Conservation (phyloP, 306 rosid genomes). For the Cucumis cinereus region DNA sequence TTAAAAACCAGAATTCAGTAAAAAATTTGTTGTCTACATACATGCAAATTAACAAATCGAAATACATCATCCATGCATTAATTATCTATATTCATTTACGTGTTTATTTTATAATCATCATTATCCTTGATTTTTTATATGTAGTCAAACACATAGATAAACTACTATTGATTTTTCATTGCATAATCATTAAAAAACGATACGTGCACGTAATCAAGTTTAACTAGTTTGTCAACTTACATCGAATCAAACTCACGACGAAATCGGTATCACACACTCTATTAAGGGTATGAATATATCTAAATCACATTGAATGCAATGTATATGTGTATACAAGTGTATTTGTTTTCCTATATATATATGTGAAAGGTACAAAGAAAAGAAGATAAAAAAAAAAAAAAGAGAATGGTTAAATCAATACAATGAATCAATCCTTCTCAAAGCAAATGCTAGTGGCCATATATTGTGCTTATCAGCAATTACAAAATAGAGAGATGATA, state of each 20-base stretch:
- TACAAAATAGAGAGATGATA: not conserved
- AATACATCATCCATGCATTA: not conserved
- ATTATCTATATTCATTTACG: not conserved
- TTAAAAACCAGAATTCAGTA: too few species aligned
- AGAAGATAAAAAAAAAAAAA: not conserved
- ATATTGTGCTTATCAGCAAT: conserved; percentile 7
- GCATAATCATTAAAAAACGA: too few species aligned
- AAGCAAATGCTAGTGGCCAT: conserved; percentile 6
- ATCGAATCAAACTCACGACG: not conserved
- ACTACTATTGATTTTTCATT: too few species aligned
- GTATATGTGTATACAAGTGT: not conserved
- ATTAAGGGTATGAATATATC: not conserved
- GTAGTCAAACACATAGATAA: not conserved
- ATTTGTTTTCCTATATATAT: not conserved
- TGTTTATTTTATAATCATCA: not conserved
- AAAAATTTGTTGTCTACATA: too few species aligned
- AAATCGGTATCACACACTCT: not conserved
- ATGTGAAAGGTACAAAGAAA: not conserved
- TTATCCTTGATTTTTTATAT: not conserved
- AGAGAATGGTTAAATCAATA: not conserved
- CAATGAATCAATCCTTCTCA: conserved; percentile 2
- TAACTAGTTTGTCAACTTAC: not conserved
- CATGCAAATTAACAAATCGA: not conserved
- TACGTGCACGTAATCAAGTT: not conserved
- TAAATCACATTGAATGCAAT: not conserved